Evolutionary conservation across 768 basidiomycete species (phyloP), one percentile per base, ranked within the genome.

Genomic region (Hemileccinum impolitum): DNA sequence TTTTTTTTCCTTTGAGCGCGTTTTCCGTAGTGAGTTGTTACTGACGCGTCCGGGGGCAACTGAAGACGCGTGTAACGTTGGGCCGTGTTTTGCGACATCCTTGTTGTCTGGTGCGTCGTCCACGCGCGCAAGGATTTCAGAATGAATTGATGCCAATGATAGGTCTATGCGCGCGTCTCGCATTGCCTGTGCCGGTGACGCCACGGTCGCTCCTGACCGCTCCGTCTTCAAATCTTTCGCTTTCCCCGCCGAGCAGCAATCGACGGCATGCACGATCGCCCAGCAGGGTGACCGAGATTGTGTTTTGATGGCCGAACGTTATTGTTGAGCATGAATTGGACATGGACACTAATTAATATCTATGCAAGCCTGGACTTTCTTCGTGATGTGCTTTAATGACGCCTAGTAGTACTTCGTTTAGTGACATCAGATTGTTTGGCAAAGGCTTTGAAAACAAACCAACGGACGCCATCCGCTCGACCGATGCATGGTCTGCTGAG

Each of bases 361-460:
- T n/a, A n/a, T n/a, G n/a, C n/a, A n/a, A n/a, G n/a, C n/a, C n/a
- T 12, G 39, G 26, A 34, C 38, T 39, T n/a, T 21, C 18, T 7
- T 23, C 6, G 23, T 34, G 7, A 18, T n/a, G 28, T 18, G 41
- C 21, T 44, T 14, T 35, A 30, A 35, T 25, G 34, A 44, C n/a
- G n/a, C n/a, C n/a, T n/a, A n/a, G n/a, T n/a, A n/a, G n/a, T n/a
- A n/a, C n/a, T n/a, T n/a, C n/a, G n/a, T n/a, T n/a, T n/a, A n/a
- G n/a, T n/a, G n/a, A 30, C 28, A 8, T 30, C 26, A 30, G 28
- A 12, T 23, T 45, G 36, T 45, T 52, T 60, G 52, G 54, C 54
- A 52, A 56, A 45, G 25, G 43, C 56, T 45, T 60, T 52, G 45
- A 45, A 47, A 45, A 48, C 4, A 60, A 60, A 54, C 39, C n/a